phyloP scores from a whole-genome alignment of 129 eudicot genomes.

The Chrysanthemum seticuspe region DNA sequence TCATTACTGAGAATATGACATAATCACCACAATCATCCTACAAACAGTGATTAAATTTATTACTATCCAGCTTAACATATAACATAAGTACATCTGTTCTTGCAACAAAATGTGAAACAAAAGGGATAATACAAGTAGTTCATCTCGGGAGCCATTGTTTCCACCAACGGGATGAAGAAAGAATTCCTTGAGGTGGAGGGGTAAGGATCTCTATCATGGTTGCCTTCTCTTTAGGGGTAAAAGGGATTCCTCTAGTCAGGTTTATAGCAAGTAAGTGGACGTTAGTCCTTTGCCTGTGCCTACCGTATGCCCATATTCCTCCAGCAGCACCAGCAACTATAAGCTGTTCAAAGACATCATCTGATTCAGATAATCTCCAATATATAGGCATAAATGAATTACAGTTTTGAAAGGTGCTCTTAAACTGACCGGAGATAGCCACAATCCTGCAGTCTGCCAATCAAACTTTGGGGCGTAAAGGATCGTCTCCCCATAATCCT shows the following conservation, averaged over 20 bases:
- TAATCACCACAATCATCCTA: background rate
- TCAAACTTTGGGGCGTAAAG: conserved; percentile 93
- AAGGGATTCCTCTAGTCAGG: conserved; percentile 75
- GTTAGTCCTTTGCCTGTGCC: conserved; percentile 77
- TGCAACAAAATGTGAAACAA: background rate
- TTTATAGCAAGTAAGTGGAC: conserved; percentile 86
- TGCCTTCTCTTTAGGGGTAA: conserved; percentile 86
- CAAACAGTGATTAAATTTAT: background rate
- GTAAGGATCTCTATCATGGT: conserved; percentile 80
- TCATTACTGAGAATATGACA: background rate
- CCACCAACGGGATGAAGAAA: conserved; percentile 64
- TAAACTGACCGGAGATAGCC: conserved; percentile 79
- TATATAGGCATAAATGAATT: background rate
- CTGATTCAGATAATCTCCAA: background rate
- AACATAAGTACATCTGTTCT: background rate
- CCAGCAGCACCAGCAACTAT: conserved; percentile 83
- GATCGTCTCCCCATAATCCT: conserved; percentile 85
- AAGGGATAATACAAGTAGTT: background rate
- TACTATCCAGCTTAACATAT: background rate
- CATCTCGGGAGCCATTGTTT: conserved; percentile 43
- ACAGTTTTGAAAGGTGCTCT: background rate
- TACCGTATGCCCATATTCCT: conserved; percentile 77
- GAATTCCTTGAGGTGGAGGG: conserved; percentile 57
- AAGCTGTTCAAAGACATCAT: conserved; percentile 40
- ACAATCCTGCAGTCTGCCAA: conserved; percentile 89